Conservation (phyloP, 305 asterid species). For the Euphrasia arctica region DNA sequence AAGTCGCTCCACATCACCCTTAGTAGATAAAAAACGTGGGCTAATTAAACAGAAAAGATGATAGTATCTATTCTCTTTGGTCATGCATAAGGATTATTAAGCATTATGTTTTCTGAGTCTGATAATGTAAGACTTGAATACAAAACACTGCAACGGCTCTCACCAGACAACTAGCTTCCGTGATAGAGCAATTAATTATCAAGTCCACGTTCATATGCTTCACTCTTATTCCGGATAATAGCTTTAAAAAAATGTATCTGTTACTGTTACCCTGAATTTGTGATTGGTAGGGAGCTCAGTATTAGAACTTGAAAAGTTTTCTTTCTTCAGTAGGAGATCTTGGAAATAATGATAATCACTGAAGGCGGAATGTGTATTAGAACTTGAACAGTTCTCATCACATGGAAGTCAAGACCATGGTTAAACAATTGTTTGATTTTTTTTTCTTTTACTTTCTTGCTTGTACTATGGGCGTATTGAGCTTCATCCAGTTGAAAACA, state of each 20-base stretch:
- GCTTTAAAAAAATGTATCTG: background rate
- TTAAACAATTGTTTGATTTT: background rate
- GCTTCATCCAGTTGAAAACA: constrained; percentile 1
- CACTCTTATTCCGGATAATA: constrained; percentile 16
- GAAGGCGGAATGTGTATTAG: background rate
- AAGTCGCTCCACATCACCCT: constrained; percentile 16
- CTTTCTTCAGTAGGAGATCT: constrained; percentile 8
- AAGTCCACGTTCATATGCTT: constrained; percentile 5
- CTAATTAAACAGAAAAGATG: background rate
- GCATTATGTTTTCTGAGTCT: constrained; percentile 8
- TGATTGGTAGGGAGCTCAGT: constrained; percentile 19
- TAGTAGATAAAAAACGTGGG: constrained; percentile 2
- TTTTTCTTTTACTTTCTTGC: constrained; percentile 2
- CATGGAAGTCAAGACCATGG: constrained; percentile 3
- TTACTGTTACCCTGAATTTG: constrained; percentile 3
- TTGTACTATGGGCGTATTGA: background rate
- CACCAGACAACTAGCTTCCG: background rate
- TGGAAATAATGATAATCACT: background rate
- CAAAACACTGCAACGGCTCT: constrained; percentile 4
- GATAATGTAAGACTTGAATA: constrained; percentile 15
- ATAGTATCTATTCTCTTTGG: constrained; percentile 11
- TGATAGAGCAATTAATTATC: constrained; percentile 8
- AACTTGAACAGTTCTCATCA: constrained; percentile 5
- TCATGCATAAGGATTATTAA: constrained; percentile 14
- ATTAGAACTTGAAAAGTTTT: constrained; percentile 14